Percentiles rank a stretch among this genome's conserved stretches.
Conservation (phyloP, 129 eudicot species). For the Lactuca saligna region DNA sequence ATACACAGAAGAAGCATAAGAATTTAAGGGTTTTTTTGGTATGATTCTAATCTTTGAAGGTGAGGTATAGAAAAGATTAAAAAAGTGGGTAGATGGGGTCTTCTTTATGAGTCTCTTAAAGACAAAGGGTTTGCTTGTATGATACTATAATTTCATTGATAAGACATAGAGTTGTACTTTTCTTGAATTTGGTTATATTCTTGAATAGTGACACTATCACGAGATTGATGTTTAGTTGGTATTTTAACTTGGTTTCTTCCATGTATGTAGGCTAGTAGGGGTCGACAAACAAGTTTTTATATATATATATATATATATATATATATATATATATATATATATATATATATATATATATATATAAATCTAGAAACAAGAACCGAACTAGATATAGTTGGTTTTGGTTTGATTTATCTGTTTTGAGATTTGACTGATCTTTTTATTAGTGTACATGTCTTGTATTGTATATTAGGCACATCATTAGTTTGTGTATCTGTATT, state of each 20-base stretch:
- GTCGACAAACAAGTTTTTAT: too few species aligned
- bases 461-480: too few species aligned
- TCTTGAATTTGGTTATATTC: slow-evolving; percentile 39
- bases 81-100: slow-evolving; percentile 22
- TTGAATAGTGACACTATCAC: slow-evolving; percentile 13
- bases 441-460: too few species aligned
- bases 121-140: slow-evolving; percentile 36
- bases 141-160: slow-evolving; percentile 22
- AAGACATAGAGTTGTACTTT: slow-evolving; percentile 22
- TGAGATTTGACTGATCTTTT: too few species aligned
- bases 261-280: neutral
- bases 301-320: neutral
- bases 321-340: neutral
- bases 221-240: slow-evolving; percentile 21
- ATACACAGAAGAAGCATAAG: slow-evolving; percentile 17
- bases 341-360: neutral
- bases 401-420: too few species aligned
- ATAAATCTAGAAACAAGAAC: neutral
- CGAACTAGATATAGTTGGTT: too few species aligned
- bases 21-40: slow-evolving; percentile 28
- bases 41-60: slow-evolving; percentile 34
- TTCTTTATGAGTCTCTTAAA: slow-evolving; percentile 17
- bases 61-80: slow-evolving; percentile 21
- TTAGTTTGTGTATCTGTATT: too few species aligned
- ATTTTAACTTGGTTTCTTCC: neutral